Conservation (phyloP, 208 protist species). For the Trypanosoma theileri region DNA sequence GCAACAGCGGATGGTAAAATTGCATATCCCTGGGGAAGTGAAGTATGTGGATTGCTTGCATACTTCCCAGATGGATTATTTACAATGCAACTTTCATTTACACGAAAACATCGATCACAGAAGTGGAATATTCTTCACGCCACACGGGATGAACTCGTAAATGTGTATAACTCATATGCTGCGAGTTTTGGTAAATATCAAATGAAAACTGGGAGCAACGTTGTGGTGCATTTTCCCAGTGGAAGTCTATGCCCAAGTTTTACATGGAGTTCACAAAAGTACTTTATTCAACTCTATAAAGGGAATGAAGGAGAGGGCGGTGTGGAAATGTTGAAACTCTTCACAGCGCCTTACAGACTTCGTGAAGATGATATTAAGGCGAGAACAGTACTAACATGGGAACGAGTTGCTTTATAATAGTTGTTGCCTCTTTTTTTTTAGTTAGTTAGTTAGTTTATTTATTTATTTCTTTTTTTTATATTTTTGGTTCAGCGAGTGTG, state of each 20-base stretch:
- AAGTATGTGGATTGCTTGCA: conserved; percentile 63
- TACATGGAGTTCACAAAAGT: conserved; percentile 18
- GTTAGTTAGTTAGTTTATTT: neutral
- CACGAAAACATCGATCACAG: conserved; percentile 20
- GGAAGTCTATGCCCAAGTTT: conserved; percentile 30
- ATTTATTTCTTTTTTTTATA: conserved; percentile 19
- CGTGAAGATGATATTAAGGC: conserved; percentile 32
- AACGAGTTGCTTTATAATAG: conserved; percentile 18
- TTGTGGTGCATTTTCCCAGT: conserved; percentile 25
- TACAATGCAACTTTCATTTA: conserved; percentile 62
- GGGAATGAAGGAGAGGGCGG: conserved; percentile 9
- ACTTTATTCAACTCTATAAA: conserved; percentile 18
- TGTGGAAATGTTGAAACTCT: conserved; percentile 26
- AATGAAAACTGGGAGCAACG: conserved; percentile 25
- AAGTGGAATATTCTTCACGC: conserved; percentile 28
- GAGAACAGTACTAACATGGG: conserved; percentile 47
- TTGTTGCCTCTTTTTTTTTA: conserved; percentile 15
- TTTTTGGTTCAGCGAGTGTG: neutral
- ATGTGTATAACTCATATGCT: conserved; percentile 66
- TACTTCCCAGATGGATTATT: conserved; percentile 51
- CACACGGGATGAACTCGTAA: conserved; percentile 53
- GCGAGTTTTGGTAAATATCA: conserved; percentile 63
- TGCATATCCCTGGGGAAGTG: conserved; percentile 80
- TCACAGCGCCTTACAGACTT: conserved; percentile 19
- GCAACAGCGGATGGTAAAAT: conserved; percentile 61